Conservation (phyloP, 495 filamentous ascomycete species). For the Podospora bellae-mahoneyi region DNA sequence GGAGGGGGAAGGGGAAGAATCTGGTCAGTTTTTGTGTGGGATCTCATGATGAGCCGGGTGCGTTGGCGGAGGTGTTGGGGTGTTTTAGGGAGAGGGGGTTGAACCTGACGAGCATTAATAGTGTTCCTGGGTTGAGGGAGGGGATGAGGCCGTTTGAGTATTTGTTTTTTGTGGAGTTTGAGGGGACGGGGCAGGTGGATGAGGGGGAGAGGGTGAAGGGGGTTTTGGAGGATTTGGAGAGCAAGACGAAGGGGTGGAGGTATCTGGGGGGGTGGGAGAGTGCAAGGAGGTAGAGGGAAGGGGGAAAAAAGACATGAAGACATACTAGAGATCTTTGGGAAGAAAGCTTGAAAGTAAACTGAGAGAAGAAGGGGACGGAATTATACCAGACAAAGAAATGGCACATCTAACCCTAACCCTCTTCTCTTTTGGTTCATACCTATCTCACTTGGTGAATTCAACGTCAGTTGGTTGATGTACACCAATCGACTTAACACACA, state of each 20-base stretch:
- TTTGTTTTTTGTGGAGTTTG: conserved; percentile 90
- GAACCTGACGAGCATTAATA: conserved; percentile 89
- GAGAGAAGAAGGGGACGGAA: not conserved
- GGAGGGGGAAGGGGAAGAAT: conserved; percentile 53
- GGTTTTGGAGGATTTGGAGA: conserved; percentile 44
- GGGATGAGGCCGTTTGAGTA: conserved; percentile 73
- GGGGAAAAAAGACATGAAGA: not conserved
- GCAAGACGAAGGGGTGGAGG: conserved; percentile 44
- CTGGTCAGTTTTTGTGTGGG: conserved; percentile 78
- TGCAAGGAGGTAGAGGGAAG: conserved; percentile 26
- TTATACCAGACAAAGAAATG: not conserved
- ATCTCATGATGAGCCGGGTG: conserved; percentile 66
- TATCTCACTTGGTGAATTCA: not conserved
- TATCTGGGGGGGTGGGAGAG: conserved; percentile 56
- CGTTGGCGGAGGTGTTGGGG: conserved; percentile 72
- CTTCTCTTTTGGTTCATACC: not conserved
- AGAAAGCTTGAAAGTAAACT: not conserved
- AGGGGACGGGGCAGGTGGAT: conserved; percentile 51
- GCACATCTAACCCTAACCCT: conserved; percentile 2
- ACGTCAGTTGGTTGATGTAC: not conserved
- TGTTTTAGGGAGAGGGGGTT: conserved; percentile 69
- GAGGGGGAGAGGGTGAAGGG: conserved; percentile 50
- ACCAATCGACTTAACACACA: conserved; percentile 32
- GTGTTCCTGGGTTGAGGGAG: conserved; percentile 68
- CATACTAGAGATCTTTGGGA: not conserved